Conservation (phyloP, 139 green algal genomes). For the Desmodesmus armatus region DNA sequence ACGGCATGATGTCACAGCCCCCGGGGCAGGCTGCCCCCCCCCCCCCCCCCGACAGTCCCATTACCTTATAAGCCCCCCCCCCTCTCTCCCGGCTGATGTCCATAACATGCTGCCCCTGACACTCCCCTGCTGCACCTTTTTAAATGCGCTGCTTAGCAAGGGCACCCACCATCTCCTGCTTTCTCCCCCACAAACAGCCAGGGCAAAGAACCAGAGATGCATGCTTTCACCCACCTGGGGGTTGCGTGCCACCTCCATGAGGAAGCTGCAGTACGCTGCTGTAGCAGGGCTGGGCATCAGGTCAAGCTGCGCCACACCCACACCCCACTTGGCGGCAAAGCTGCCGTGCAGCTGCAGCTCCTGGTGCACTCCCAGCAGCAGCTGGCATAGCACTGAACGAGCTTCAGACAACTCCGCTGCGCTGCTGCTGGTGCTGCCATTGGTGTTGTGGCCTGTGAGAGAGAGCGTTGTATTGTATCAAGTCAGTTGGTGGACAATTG, state of each 20-base stretch:
- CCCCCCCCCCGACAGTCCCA: too few relatives aligned
- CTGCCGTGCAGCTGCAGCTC: constrained; percentile 76
- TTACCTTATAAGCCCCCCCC: too few relatives aligned
- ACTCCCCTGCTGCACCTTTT: too few relatives aligned
- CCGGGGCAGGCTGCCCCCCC: too few relatives aligned
- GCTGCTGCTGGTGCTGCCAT: background rate
- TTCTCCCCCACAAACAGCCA: too few relatives aligned
- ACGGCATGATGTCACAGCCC: constrained; percentile 85
- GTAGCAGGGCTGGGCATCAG: constrained; percentile 60
- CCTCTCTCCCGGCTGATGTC: too few relatives aligned
- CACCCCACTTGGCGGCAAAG: constrained; percentile 72
- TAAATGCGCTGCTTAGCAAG: too few relatives aligned
- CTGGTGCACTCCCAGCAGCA: constrained; percentile 57
- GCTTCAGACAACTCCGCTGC: background rate
- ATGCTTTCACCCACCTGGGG: constrained; percentile 46
- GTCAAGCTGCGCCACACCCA: constrained; percentile 53
- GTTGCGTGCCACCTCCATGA: constrained; percentile 65
- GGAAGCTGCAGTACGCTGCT: constrained; percentile 71
- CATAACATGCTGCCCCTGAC: too few relatives aligned
- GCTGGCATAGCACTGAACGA: background rate
- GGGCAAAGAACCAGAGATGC: too few relatives aligned
- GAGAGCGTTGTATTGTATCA: too few relatives aligned
- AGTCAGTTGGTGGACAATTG: too few relatives aligned
- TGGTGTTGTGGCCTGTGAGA: background rate
- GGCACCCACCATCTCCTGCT: too few relatives aligned